Evolutionary conservation across 208 protist species (phyloP), one percentile per base, ranked within the genome.

Genomic region (Wallacemonas sp.): DNA sequence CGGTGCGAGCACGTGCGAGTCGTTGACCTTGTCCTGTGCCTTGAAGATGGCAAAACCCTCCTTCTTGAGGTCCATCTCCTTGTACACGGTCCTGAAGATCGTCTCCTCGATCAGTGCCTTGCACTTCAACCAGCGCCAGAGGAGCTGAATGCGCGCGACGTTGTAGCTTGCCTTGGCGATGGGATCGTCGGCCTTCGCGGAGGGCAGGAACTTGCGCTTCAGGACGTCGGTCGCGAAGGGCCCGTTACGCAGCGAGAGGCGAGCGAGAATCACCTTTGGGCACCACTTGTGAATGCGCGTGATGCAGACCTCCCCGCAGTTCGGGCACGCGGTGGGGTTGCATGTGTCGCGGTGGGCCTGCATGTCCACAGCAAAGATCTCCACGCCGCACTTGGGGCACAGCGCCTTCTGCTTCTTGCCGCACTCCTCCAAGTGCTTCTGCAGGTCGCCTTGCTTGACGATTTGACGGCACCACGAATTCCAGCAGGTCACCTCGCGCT

Each of bases 31-130:
- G 63, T 92, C 85, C 24, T 89, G 81, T 24, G 85, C 85, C 71
- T 91, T 91, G 75, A 92, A 92, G 44, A 91, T 92, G 50, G 86
- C 83, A 41, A 92, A 92, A 27, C 84, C 83, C 67, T 94, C 85
- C 67, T 91, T 91, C 63, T 90, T 94, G 19, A 89, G 78, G 62
- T 94, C 83, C 83, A 92, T 92, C 71, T 94, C 85, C 66, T 90
- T 92, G 65, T 88, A 88, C 13, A 88, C 84, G 27, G 81, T 71
- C 33, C 87, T 81, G 68, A 91, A 93, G 48, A 93, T 80, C 3
- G 76, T 77, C 61, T 93, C 84, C 73, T 93, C 87, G 33, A 93
- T 80, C 50, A 87, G 60, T 22, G 59, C 79, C 48, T 84, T 89
- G 66, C 76, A 78, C 76, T 93, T 93, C 29, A 88, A 76, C 85